Base-by-base conservation (phyloP, 768 basidiomycete species). In the Kwoniella heveanensis region DNA sequence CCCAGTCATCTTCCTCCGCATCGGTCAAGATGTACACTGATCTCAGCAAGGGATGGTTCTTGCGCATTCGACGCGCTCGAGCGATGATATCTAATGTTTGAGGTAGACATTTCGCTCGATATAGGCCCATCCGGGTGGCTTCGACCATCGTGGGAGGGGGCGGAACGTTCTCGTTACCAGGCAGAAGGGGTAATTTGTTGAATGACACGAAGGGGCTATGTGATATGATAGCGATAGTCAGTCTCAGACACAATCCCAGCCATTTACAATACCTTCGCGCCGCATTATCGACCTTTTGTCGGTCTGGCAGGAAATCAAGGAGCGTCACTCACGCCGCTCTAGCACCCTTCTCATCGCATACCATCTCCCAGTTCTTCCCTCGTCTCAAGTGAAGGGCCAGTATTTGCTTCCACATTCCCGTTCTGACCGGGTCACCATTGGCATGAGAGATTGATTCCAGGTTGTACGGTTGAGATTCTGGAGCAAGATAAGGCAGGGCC, bases 161-260 rank as follows among this genome's bases (percentile, higher is more conserved):
- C 0, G 78, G 78, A 12, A 79, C 70, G 66, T 77, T 76, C 57
- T 79, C 76, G 69, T 79, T 79, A 1, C 78, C 78, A 8, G 78
- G 78, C 0, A 75, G 61, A 53, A 49, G 27, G 10, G 77, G 70
- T 2, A 77, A 60, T 54, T 77, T 77, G 67, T 77, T 79, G 71
- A 75, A 79, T 15, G 70, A 73, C 7, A 71, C 72, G 37, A 79
- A 77, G 1, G 78, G 78, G 4, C 78, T 77, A 57, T n/a, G 24
- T 7, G 17, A 10, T 5, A 4, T 25, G 19, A 9, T 9, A 17
- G 17, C 39, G 17, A 44, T 44, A 19, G 19, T n/a, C 47, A 49
- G 24, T 49, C n/a, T 25, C 47, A 49, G n/a, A n/a, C n/a, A n/a
- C n/a, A n/a, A n/a, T n/a, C n/a, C n/a, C n/a, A n/a, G n/a, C n/a